Conservation (phyloP, 441 rosid genomes). For the Dalechampia spathulata region DNA sequence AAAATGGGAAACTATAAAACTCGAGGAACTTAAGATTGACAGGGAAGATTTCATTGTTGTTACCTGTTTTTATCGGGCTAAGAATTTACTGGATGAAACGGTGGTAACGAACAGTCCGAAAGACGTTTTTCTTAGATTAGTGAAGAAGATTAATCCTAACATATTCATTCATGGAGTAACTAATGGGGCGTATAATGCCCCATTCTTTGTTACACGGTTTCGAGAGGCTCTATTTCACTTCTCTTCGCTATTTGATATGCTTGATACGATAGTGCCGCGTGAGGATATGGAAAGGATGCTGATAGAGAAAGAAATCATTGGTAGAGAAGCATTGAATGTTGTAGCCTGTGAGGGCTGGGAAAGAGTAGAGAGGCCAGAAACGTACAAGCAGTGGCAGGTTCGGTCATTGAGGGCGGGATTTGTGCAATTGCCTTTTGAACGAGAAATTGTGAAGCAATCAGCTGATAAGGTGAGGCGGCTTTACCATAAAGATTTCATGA, state of each 20-base stretch:
- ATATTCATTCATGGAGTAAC: slow-evolving; percentile 60
- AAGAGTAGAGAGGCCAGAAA: slow-evolving; percentile 78
- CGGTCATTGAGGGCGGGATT: no score
- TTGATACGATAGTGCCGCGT: slow-evolving; percentile 42
- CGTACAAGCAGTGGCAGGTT: slow-evolving; percentile 84
- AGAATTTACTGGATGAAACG: slow-evolving; percentile 75
- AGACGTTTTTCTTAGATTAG: slow-evolving; percentile 59
- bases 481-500: slow-evolving; percentile 75
- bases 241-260: slow-evolving; percentile 75
- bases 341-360: slow-evolving; percentile 77
- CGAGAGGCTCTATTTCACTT: slow-evolving; percentile 76
- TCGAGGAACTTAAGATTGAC: slow-evolving; percentile 57
- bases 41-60: slow-evolving; percentile 55
- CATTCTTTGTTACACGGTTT: slow-evolving; percentile 75
- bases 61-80: slow-evolving; percentile 50
- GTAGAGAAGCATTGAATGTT: slow-evolving; percentile 66
- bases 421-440: slow-evolving; percentile 48
- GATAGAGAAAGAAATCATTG: slow-evolving; percentile 52
- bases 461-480: slow-evolving; percentile 25
- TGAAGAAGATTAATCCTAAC: slow-evolving; percentile 56
- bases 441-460: slow-evolving; percentile 35
- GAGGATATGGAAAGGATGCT: slow-evolving; percentile 50
- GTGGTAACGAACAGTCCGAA: slow-evolving; percentile 51
- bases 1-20: slow-evolving; percentile 78
- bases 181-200: slow-evolving; percentile 70